Base-by-base conservation (phyloP, 2,329 filamentous ascomycete genomes). In the Sclerotinia glacialis region DNA sequence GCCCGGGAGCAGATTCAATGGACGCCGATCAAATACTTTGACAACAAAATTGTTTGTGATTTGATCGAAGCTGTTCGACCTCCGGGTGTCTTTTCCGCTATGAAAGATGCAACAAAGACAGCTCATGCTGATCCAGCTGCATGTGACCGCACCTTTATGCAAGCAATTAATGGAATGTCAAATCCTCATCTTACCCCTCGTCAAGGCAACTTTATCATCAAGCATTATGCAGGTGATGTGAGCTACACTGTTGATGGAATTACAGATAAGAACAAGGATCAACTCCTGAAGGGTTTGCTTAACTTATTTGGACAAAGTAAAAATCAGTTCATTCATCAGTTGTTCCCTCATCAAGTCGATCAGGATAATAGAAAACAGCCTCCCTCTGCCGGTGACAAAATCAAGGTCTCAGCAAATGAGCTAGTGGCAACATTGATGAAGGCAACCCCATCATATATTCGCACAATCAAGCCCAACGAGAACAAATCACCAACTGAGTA, bases 261-360 rank as follows among this genome's bases (percentile, higher is more conserved):
- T 82, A 99, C 95, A 0, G 95, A 99, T 78, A 99, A 99, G 85
- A 99, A 98, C 83, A 99, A 98, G 83, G 95, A 99, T 76, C 92
- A 96, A 78, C 83, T 99, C 54, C 82, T 98, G 67, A 99, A 99
- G 81, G 95, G 97, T 72, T 82, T 99, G 52, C 84, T 98, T 62
- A 94, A 92, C 75, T 83, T 99, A 47, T 90, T 97, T 74, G 89
- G 89, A 69, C 86, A 87, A 71, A 97, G 93, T 75, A 85, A 87
- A 67, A 98, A 98, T 79, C 79, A 82, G 23, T 99, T 98, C 73
- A 82, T 98, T 12, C 94, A 96, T 75, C 88, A 86, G 0, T 78
- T 99, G 0, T 99, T 99, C 84, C 95, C 95, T 28, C 81, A 97
- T 71, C 87, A 97, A 77, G 91, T 99, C 69, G 93, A 99, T 75